Conservation (phyloP, 2,329 filamentous ascomycete species). For the Pseudovirgaria hyperparasitica region DNA sequence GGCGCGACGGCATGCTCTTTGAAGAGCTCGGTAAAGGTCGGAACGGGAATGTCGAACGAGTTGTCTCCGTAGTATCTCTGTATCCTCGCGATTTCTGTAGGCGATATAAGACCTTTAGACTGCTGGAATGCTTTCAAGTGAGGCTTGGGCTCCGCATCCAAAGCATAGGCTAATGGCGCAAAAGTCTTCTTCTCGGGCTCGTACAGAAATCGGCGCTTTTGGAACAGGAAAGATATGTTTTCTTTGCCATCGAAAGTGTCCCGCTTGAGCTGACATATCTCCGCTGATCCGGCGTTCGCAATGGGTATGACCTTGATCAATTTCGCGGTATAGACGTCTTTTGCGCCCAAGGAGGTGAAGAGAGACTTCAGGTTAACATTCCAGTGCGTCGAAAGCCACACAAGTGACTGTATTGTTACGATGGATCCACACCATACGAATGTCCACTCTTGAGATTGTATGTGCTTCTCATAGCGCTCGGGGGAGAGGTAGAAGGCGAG, state of each 20-base stretch:
- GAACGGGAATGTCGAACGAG: constrained; percentile 94
- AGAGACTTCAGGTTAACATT: constrained; percentile 73
- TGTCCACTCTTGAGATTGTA: constrained; percentile 93
- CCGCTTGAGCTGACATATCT: constrained; percentile 71
- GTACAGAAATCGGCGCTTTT: constrained; percentile 94
- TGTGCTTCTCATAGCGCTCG: constrained; percentile 80
- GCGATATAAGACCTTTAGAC: constrained; percentile 59
- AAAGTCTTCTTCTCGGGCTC: constrained; percentile 61
- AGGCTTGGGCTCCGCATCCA: constrained; percentile 79
- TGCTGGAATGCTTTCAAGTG: constrained; percentile 65
- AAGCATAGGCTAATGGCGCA: constrained; percentile 65
- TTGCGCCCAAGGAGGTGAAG: constrained; percentile 66
- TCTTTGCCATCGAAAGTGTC: constrained; percentile 66
- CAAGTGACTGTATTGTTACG: constrained; percentile 71
- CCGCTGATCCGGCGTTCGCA: constrained; percentile 76
- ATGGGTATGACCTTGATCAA: constrained; percentile 88
- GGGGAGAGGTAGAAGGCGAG: constrained; percentile 73
- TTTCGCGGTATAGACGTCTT: constrained; percentile 57
- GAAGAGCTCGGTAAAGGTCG: constrained; percentile 90
- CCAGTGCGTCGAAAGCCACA: constrained; percentile 97
- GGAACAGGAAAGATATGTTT: constrained; percentile 83
- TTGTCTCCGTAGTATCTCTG: constrained; percentile 93
- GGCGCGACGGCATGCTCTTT: constrained; percentile 96
- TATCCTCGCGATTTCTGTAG: constrained; percentile 64
- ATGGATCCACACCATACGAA: constrained; percentile 89